Evolutionary conservation across 805 yeast species (phyloP).

Genomic region (Yarrowia sp.): DNA sequence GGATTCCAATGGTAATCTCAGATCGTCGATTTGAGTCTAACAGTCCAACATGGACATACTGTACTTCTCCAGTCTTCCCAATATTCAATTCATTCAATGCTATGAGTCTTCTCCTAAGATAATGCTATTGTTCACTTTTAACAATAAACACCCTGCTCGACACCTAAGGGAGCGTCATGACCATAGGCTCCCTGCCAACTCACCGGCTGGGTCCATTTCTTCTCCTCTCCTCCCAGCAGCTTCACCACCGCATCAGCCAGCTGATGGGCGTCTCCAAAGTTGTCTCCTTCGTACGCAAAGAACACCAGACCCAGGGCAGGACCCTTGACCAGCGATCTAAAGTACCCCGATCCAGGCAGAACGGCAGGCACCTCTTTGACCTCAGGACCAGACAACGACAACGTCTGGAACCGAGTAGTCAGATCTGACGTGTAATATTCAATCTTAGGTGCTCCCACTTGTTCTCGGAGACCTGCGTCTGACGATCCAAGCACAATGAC

Average conservation of each 20-base stretch:
- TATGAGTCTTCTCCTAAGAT: too few species aligned
- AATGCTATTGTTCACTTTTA: neutral
- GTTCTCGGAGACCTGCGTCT: slow-evolving; percentile 60
- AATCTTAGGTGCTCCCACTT: slow-evolving; percentile 15
- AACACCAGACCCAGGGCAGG: slow-evolving; percentile 51
- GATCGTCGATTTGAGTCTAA: too few species aligned
- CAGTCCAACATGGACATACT: too few species aligned
- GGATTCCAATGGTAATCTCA: too few species aligned
- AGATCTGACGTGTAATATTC: slow-evolving; percentile 28
- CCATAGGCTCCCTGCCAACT: slow-evolving; percentile 93
- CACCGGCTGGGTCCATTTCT: slow-evolving; percentile 61
- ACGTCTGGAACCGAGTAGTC: slow-evolving; percentile 30
- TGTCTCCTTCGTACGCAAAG: slow-evolving; percentile 90
- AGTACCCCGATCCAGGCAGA: slow-evolving; percentile 37
- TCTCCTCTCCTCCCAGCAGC: slow-evolving; percentile 45
- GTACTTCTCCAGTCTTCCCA: too few species aligned
- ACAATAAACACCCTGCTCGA: slow-evolving; percentile 80
- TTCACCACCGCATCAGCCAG: slow-evolving; percentile 55
- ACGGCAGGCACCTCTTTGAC: slow-evolving; percentile 20
- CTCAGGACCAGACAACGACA: slow-evolving; percentile 32
- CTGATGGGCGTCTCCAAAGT: slow-evolving; percentile 69
- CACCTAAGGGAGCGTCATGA: slow-evolving; percentile 66
- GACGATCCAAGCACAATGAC: slow-evolving; percentile 70
- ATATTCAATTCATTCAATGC: too few species aligned
- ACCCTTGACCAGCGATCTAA: slow-evolving; percentile 17